Evolutionary conservation across 495 filamentous ascomycete species (phyloP).

Genomic region (Penicillium antarcticum): DNA sequence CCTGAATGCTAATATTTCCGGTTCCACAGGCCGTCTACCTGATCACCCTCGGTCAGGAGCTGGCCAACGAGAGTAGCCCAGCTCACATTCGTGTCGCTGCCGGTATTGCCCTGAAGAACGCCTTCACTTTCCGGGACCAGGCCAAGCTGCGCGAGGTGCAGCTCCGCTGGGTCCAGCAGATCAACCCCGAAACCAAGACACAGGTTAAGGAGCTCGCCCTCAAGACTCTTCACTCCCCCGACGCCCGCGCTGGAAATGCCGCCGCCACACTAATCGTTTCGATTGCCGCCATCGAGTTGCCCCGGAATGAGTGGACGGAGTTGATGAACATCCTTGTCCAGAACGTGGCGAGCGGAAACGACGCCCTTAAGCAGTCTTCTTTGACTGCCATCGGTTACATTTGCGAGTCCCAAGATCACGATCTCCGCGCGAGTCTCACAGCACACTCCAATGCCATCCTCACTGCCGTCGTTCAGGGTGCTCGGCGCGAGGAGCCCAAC

Average conservation of each 20-base stretch:
- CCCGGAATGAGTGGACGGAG: slow-evolving; percentile 92
- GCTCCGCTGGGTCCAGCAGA: slow-evolving; percentile 81
- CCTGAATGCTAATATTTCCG: slow-evolving; percentile 1
- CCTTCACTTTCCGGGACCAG: slow-evolving; percentile 88
- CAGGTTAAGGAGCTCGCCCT: slow-evolving; percentile 85
- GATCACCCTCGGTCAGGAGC: slow-evolving; percentile 81
- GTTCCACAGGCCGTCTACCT: slow-evolving; percentile 76
- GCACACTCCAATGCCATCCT: slow-evolving; percentile 95
- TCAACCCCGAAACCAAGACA: slow-evolving; percentile 72
- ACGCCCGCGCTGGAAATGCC: slow-evolving; percentile 78
- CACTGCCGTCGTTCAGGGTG: slow-evolving; percentile 95
- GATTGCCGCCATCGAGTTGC: slow-evolving; percentile 91
- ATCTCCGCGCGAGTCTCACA: slow-evolving; percentile 76
- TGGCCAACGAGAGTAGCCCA: slow-evolving; percentile 84
- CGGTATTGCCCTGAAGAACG: slow-evolving; percentile 95
- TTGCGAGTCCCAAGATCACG: slow-evolving; percentile 89
- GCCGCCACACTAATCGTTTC: slow-evolving; percentile 93
- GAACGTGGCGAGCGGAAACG: slow-evolving; percentile 82
- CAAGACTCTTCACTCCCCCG: slow-evolving; percentile 73
- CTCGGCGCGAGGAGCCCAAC: slow-evolving; percentile 91
- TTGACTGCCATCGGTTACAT: slow-evolving; percentile 94
- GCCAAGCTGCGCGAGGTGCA: slow-evolving; percentile 83
- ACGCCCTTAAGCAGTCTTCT: slow-evolving; percentile 89
- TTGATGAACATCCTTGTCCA: slow-evolving; percentile 83
- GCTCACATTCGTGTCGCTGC: slow-evolving; percentile 85